These are phyloP conservation scores for Collybia mongolica DNA, from an alignment of 768 basidiomycete genomes.

Conservation along the genomic window DNA sequence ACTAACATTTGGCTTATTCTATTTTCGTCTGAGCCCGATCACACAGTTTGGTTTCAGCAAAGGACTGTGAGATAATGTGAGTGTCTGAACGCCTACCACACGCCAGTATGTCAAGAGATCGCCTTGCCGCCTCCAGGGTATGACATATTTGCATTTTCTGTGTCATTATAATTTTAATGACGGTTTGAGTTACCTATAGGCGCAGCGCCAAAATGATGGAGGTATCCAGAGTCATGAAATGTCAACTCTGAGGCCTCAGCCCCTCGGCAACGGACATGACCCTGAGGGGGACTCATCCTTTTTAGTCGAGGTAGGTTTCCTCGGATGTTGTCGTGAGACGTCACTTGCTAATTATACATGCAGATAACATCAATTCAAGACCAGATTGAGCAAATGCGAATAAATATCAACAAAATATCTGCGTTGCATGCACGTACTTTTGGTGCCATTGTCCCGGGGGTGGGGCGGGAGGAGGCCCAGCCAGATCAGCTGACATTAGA, in stretches of 20 bases:
- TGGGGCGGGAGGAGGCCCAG: constrained; percentile 26
- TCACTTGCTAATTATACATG: background rate
- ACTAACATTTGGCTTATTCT: constrained; percentile 1
- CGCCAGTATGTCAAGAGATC: constrained; percentile 33
- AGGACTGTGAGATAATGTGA: background rate
- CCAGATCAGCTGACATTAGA: constrained; percentile 60
- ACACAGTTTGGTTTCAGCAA: background rate
- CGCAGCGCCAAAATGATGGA: constrained; percentile 25
- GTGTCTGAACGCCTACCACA: background rate
- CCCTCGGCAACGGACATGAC: constrained; percentile 14
- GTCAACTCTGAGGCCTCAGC: constrained; percentile 17
- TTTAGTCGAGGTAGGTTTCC: constrained; percentile 29
- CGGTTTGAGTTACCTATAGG: too few species aligned
- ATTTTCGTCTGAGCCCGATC: background rate
- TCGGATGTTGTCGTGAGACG: background rate
- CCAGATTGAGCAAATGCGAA: constrained; percentile 35
- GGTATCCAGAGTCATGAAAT: constrained; percentile 26
- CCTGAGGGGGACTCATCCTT: constrained; percentile 25
- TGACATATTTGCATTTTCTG: background rate
- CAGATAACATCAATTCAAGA: constrained; percentile 42
- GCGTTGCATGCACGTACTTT: constrained; percentile 36
- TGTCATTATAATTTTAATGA: too few species aligned
- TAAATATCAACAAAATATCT: constrained; percentile 36
- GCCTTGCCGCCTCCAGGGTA: constrained; percentile 37
- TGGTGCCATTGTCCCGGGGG: constrained; percentile 30